Evolutionary conservation across 2,329 filamentous ascomycete genomes (phyloP), one percentile per base, ranked within the genome.

Genomic region (Aureobasidium sp.): DNA sequence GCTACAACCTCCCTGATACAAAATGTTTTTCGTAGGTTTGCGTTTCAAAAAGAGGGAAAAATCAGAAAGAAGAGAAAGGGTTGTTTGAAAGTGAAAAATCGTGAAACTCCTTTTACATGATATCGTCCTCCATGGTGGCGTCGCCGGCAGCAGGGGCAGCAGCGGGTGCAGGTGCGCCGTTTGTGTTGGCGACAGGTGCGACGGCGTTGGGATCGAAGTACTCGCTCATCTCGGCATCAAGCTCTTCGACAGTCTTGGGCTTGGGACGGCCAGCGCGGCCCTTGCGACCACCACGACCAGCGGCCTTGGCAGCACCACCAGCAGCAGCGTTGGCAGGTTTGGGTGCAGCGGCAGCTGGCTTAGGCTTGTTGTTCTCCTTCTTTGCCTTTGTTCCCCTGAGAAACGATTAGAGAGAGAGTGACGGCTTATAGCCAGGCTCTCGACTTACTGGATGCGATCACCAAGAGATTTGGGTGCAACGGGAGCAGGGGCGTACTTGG

Each of bases 171-270:
- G 77, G 76, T 64, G 78, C 77, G 47, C 71, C 69, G 48, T 76
- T 78, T 64, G 77, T 79, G 47, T 74, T 73, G 5, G 77, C 72
- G 62, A 78, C 77, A 64, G 73, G 75, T 45, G 70, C 72, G 39
- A 69, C 69, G 29, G 68, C 66, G 53, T 72, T 77, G 33, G 74
- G 73, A 59, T 81, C 85, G 73, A 95, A 97, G 79, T 99, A 99
- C 75, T 97, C 94, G 22, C 85, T 87, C 94, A 99, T 99, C 75
- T 99, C 94, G 5, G 90, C 91, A 74, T 99, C 94, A 29, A 99
- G 85, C 78, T 99, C 92, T 73, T 96, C 93, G 1, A 88, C 86
- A 0, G 91, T 96, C 89, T 97, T 97, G 79, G 81, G 77, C 76
- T 85, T 95, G 81, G 70, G 86, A 78, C 67, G 88, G 81, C 69